Evolutionary conservation across 177 flowering plant species (phyloP).

Genomic region (Vitis hybrid): DNA sequence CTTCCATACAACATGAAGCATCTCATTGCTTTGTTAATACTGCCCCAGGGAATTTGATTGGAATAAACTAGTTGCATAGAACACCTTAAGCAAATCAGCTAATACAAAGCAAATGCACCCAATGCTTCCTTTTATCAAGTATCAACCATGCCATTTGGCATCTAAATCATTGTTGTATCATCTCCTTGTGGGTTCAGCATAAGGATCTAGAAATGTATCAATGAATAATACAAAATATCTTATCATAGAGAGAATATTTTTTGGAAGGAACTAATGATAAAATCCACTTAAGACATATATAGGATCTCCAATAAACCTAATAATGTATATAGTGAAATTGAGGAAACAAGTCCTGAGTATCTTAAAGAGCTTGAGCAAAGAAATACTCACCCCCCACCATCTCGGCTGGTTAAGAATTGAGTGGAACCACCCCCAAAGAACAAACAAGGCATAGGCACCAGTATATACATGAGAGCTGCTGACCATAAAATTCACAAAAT

Average conservation of each 20-base stretch:
- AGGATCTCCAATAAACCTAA: too few relatives aligned
- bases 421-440: slow-evolving; percentile 97
- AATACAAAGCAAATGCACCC: too few relatives aligned
- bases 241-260: neutral
- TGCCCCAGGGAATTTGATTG: too few relatives aligned
- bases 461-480: slow-evolving; percentile 89
- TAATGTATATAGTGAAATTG: too few relatives aligned
- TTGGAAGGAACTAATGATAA: neutral
- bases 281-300: neutral
- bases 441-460: slow-evolving; percentile 98
- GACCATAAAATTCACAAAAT: slow-evolving; percentile 9
- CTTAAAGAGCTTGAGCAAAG: neutral
- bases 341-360: neutral
- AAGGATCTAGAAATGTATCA: neutral
- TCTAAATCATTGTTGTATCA: too few relatives aligned
- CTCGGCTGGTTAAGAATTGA: slow-evolving; percentile 81
- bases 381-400: slow-evolving; percentile 85
- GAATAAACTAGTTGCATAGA: too few relatives aligned
- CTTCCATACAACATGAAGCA: too few relatives aligned
- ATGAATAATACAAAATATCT: neutral
- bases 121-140: too few relatives aligned
- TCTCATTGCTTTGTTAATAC: too few relatives aligned
- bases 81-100: too few relatives aligned
- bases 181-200: too few relatives aligned
- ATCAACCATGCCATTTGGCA: too few relatives aligned